These are phyloP conservation scores for Phytopythium aichiense DNA, from an alignment of 352 stramenopile genomes.

Conservation along the genomic window DNA sequence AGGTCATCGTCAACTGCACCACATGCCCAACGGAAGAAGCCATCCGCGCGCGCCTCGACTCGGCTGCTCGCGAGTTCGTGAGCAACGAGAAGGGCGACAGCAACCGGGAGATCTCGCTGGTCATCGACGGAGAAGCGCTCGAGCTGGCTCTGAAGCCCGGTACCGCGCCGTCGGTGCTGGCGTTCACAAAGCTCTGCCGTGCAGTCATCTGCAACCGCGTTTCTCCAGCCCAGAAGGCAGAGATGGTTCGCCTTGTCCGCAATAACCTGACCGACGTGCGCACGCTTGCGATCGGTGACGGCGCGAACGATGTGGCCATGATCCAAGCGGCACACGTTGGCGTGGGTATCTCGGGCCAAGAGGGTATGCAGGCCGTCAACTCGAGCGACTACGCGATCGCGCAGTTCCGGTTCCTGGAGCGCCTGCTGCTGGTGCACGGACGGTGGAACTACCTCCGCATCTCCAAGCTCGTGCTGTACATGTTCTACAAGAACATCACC, in stretches of 20 bases:
- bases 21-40: constrained; percentile 68
- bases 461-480: constrained; percentile 89
- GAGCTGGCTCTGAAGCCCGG: constrained; percentile 46
- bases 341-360: constrained; percentile 92
- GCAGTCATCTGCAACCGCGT: constrained; percentile 86
- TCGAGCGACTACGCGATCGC: constrained; percentile 92
- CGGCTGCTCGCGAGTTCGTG: constrained; percentile 43
- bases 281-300: constrained; percentile 90
- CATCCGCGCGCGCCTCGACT: constrained; percentile 44
- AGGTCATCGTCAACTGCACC: constrained; percentile 69
- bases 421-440: constrained; percentile 90
- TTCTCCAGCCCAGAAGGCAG: constrained; percentile 80
- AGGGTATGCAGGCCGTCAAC: constrained; percentile 94
- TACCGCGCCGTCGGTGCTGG: constrained; percentile 56
- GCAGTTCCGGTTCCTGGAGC: constrained; percentile 91
- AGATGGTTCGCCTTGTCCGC: constrained; percentile 73
- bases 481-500: constrained; percentile 95
- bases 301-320: constrained; percentile 94
- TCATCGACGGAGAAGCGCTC: constrained; percentile 76
- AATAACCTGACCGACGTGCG: constrained; percentile 49
- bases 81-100: constrained; percentile 31
- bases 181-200: constrained; percentile 59
- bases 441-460: constrained; percentile 90
- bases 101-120: constrained; percentile 46
- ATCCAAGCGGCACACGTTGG: constrained; percentile 93